Evolutionary conservation across 2,329 filamentous ascomycete genomes (phyloP).

Genomic region (Fusarium sp.): DNA sequence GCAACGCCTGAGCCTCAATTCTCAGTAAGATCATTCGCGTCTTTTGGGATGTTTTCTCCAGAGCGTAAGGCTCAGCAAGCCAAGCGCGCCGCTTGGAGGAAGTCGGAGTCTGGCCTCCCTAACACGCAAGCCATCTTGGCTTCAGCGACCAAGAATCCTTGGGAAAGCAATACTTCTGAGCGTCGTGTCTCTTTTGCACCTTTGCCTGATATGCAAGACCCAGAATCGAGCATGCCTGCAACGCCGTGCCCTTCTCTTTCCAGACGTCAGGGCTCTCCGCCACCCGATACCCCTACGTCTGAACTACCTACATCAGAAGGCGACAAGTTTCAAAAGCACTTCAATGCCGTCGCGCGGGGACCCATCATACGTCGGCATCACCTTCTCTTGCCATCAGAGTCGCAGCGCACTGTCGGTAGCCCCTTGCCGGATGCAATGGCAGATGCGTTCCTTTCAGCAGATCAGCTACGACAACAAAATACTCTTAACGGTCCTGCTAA

Average conservation of each 20-base stretch:
- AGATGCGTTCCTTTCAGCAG: slow-evolving; percentile 41
- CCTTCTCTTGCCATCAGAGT: slow-evolving; percentile 56
- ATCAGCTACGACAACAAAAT: slow-evolving; percentile 30
- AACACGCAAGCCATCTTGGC: slow-evolving; percentile 52
- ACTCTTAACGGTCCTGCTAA: slow-evolving; percentile 15
- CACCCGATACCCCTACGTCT: slow-evolving; percentile 52
- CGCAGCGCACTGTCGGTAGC: slow-evolving; percentile 49
- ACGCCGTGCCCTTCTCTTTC: slow-evolving; percentile 20
- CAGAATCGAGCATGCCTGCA: slow-evolving; percentile 11
- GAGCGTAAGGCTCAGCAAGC: slow-evolving; percentile 44
- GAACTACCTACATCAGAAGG: slow-evolving; percentile 51
- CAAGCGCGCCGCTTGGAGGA: slow-evolving; percentile 33
- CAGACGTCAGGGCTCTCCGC: slow-evolving; percentile 55
- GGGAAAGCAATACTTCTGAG: slow-evolving; percentile 41
- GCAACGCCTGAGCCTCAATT: slow-evolving; percentile 61
- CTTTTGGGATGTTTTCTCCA: slow-evolving; percentile 64
- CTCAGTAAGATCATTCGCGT: slow-evolving; percentile 63
- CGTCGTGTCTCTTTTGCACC: slow-evolving; percentile 55
- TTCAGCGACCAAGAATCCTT: slow-evolving; percentile 52
- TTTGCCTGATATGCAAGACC: slow-evolving; percentile 45
- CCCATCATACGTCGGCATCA: slow-evolving; percentile 40
- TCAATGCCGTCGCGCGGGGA: slow-evolving; percentile 57
- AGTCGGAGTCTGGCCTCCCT: slow-evolving; percentile 43
- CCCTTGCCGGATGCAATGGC: slow-evolving; percentile 45
- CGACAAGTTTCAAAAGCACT: slow-evolving; percentile 60